These are phyloP conservation scores for Thelephora aurantiotincta DNA, from an alignment of 768 basidiomycete genomes.

Conservation along the genomic window DNA sequence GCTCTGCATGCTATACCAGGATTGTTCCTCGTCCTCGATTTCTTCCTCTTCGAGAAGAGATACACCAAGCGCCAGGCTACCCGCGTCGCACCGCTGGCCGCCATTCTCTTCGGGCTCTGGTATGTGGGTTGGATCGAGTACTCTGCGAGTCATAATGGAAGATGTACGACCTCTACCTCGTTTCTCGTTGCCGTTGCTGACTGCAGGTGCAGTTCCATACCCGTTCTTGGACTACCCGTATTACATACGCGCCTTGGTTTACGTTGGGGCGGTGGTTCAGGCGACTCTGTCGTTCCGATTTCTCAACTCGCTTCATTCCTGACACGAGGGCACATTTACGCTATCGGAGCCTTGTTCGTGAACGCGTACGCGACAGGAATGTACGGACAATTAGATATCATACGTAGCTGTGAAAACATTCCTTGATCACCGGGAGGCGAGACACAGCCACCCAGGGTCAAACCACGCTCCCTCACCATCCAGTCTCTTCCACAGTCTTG, in stretches of 20 bases:
- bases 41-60: slow-evolving; percentile 47
- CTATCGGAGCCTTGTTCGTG: background rate
- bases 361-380: too few species aligned
- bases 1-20: slow-evolving; percentile 51
- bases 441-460: background rate
- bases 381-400: too few species aligned
- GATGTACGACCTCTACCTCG: slow-evolving; percentile 30
- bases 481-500: slow-evolving; percentile 2
- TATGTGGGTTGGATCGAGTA: slow-evolving; percentile 60
- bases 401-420: too few species aligned
- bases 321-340: too few species aligned
- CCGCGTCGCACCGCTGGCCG: slow-evolving; percentile 18
- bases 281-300: slow-evolving; percentile 41
- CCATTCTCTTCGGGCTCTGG: slow-evolving; percentile 21
- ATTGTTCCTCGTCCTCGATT: slow-evolving; percentile 45
- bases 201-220: slow-evolving; percentile 47
- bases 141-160: slow-evolving; percentile 44
- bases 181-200: slow-evolving; percentile 1
- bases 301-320: slow-evolving; percentile 53
- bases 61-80: slow-evolving; percentile 26
- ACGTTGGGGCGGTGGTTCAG: slow-evolving; percentile 33
- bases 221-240: slow-evolving; percentile 58
- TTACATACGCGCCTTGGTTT: slow-evolving; percentile 40
- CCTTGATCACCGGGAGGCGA: too few species aligned
- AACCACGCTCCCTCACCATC: background rate